Evolutionary conservation across 2,329 filamentous ascomycete genomes (phyloP), one percentile per base, ranked within the genome.

Genomic region (Fusarium pseudonygamai): DNA sequence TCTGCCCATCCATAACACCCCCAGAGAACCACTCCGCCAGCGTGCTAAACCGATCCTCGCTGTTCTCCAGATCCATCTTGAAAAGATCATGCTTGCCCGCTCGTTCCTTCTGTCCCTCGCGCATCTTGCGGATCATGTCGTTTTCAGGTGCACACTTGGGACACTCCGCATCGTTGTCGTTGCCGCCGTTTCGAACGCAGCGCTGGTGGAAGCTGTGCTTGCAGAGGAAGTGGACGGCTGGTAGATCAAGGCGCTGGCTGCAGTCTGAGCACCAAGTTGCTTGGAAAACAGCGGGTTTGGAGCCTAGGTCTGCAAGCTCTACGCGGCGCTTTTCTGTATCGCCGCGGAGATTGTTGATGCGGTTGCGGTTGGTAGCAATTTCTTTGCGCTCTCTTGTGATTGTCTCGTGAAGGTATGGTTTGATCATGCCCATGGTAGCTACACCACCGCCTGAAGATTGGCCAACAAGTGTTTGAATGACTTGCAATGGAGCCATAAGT

Each of bases 341-440:
- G 12, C 87, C 86, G 36, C 94, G 92, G 81, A 98, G 97, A 6
- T 93, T 94, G 37, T 90, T 87, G 75, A 97, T 97, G 47, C 96
- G 90, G 43, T 92, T 90, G 57, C 93, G 90, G 80, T 98, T 98
- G 40, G 87, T 81, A 13, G 85, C 90, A 67, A 99, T 98, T 78
- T 98, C 95, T 67, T 91, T 91, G 32, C 94, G 90, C 83, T 99
- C 96, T 57, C 94, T 91, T 75, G 94, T 92, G 72, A 99, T 97
- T 14, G 95, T 97, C 56, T 93, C 91, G 72, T 93, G 90, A 5
- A 99, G 90, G 82, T 99, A 99, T 11, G 92, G 91, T 83, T 98
- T 98, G 71, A 99, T 92, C 88, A 98, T 95, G 57, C 96, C 96
- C 93, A 99, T 98, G 1, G 95, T 98, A 2, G 97, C 96, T 6